Base-by-base conservation (phyloP, 2,329 filamentous ascomycete species). In the Xylariaceae sp. region DNA sequence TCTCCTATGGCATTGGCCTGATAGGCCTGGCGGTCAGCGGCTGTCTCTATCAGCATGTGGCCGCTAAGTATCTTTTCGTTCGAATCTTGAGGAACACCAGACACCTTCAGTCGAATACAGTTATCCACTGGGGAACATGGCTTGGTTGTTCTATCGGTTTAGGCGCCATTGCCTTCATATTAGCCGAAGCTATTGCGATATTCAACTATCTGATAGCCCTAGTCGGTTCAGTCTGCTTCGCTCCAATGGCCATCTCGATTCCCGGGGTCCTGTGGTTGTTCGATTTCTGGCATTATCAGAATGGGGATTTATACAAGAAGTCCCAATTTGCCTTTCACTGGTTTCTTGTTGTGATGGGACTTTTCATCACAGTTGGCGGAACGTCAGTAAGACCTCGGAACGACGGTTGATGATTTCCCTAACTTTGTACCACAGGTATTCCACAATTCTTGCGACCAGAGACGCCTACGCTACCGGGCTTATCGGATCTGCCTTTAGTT, bases 1-100 rank as follows among this genome's bases (percentile, higher is more conserved):
- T 87, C 0, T 72, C 82, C 0, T 88, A 87, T 62, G 85, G 84
- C 2, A 74, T 88, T 44, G 85, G 78, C 2, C 67, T 87, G 7
- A 72, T 80, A 3, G 82, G 82, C 1, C 73, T 87, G 3, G 70
- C 82, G 26, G 78, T 86, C 41, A 66, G 63, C 40, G 67, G 66
- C 2, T 68, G 66, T 52, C 54, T 72, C 2, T 71, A 70, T 52
- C 59, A 67, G 40, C 71, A 73, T 57, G 65, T 71, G 7, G 68
- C 67, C 2, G 68, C 69, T 20, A 74, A 73, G 60, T 71, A 70
- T 50, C 51, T 73, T 2, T 72, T 73, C 48, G 70, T 74, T 2
- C 69, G 71, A 18, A 58, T 71, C 7, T 62, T 73, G 20, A 69
- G 71, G 26, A 53, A 65, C 54, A 65, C 67, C 20, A 29, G 20